These are phyloP conservation scores for Mucor lusitanicus DNA, from an alignment of 371 early-diverging fungal species.

Conservation along the genomic window DNA sequence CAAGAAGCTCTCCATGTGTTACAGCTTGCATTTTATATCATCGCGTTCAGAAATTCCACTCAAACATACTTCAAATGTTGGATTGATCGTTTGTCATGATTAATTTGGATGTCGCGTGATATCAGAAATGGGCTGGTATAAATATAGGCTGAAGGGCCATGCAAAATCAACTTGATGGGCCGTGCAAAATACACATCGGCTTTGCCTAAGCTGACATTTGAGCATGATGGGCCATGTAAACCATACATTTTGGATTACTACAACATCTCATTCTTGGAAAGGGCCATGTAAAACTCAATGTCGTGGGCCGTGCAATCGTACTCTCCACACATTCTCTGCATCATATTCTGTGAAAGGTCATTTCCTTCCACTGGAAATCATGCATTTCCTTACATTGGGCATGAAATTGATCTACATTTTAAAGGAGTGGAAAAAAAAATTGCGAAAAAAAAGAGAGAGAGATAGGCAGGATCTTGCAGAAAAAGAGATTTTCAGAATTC, in stretches of 20 bases:
- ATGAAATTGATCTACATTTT: background rate
- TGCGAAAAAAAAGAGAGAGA: background rate
- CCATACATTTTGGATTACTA: background rate
- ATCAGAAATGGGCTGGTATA: background rate
- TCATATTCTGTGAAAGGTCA: background rate
- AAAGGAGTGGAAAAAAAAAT: background rate
- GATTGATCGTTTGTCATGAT: constrained; percentile 1
- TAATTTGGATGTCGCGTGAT: background rate
- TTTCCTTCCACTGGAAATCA: background rate
- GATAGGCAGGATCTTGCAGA: background rate
- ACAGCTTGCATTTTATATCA: background rate
- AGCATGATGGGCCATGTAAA: background rate
- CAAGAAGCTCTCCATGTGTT: background rate
- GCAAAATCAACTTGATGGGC: background rate
- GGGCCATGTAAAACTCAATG: constrained; percentile 6
- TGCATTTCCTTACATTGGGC: background rate
- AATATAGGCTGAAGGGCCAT: constrained; percentile 4
- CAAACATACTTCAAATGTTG: background rate
- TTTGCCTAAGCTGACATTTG: background rate
- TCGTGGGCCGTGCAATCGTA: constrained; percentile 4
- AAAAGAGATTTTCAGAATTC: background rate
- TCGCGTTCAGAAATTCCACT: too few relatives aligned
- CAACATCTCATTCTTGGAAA: background rate
- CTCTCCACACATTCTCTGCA: background rate
- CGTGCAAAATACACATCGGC: background rate